These are phyloP conservation scores for Periconia sp. DNA, from an alignment of 2,329 filamentous ascomycete species.

Conservation along the genomic window DNA sequence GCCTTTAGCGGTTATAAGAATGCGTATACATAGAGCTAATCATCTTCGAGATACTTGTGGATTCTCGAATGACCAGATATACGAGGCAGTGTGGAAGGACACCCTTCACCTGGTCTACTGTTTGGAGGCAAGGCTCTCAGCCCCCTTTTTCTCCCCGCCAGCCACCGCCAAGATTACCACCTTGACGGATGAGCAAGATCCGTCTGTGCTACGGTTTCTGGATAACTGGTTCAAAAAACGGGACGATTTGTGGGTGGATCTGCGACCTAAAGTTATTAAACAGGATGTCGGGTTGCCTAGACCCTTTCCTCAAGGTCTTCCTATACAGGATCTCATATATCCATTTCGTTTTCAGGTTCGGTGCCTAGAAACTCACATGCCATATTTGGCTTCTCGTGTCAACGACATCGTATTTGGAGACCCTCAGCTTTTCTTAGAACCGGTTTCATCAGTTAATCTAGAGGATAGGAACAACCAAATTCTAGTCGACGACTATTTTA, in stretches of 20 bases:
- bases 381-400: slow-evolving; percentile 30
- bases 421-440: slow-evolving; percentile 15
- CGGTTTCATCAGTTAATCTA: slow-evolving; percentile 25
- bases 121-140: slow-evolving; percentile 21
- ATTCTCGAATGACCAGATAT: slow-evolving; percentile 16
- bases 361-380: slow-evolving; percentile 14
- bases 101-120: slow-evolving; percentile 21
- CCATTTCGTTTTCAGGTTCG: slow-evolving; percentile 11
- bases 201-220: slow-evolving; percentile 34
- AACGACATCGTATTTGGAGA: slow-evolving; percentile 21
- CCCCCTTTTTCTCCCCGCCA: slow-evolving; percentile 5
- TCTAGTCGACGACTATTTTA: slow-evolving; percentile 38
- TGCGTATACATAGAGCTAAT: slow-evolving; percentile 14
- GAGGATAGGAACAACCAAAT: slow-evolving; percentile 26
- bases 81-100: slow-evolving; percentile 22
- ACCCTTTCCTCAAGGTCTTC: slow-evolving; percentile 36
- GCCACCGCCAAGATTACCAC: background rate
- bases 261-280: slow-evolving; percentile 25
- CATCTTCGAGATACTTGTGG: slow-evolving; percentile 10
- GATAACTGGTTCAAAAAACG: slow-evolving; percentile 39
- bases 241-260: slow-evolving; percentile 32
- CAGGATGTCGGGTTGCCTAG: slow-evolving; percentile 25
- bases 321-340: slow-evolving; percentile 33
- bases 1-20: slow-evolving; percentile 13
- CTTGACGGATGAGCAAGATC: slow-evolving; percentile 6